These are phyloP conservation scores for Phytophthora idaei DNA, from an alignment of 352 stramenopile species.

Conservation along the genomic window DNA sequence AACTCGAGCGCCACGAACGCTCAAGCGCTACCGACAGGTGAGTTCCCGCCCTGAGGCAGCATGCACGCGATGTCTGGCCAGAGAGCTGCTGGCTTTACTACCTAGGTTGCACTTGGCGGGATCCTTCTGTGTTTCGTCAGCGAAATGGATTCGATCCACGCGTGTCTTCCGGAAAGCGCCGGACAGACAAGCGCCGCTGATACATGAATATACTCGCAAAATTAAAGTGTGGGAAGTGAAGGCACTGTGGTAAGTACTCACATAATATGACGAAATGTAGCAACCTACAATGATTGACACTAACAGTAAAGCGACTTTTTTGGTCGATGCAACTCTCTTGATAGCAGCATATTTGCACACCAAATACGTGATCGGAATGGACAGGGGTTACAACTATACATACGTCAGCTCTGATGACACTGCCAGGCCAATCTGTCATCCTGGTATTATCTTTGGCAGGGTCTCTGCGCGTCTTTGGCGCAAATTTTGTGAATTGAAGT, in stretches of 20 bases:
- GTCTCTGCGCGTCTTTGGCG: slow-evolving; percentile 4
- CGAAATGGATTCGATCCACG: slow-evolving; percentile 7
- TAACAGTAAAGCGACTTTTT: no score
- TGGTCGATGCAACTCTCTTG: no score
- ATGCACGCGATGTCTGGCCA: slow-evolving; percentile 12
- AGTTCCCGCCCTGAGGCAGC: background rate
- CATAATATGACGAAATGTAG: no score
- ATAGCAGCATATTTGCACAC: background rate
- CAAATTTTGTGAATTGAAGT: slow-evolving; percentile 28
- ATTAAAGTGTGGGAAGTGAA: no score
- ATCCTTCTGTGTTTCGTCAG: slow-evolving; percentile 12
- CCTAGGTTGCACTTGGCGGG: slow-evolving; percentile 10
- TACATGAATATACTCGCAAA: no score
- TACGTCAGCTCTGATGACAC: background rate
- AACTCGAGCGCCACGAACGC: slow-evolving; percentile 3
- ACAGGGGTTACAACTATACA: slow-evolving; percentile 12
- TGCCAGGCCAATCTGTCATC: slow-evolving; percentile 2
- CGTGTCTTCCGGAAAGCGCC: slow-evolving; percentile 1
- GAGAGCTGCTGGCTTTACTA: slow-evolving; percentile 10
- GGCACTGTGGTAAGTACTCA: no score
- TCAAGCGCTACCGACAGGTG: background rate
- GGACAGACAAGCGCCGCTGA: background rate
- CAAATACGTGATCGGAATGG: slow-evolving; percentile 7
- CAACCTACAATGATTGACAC: no score
- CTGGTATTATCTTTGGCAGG: background rate